Base-by-base conservation (phyloP, 116 monocot genomes). In the Zostera marina region DNA sequence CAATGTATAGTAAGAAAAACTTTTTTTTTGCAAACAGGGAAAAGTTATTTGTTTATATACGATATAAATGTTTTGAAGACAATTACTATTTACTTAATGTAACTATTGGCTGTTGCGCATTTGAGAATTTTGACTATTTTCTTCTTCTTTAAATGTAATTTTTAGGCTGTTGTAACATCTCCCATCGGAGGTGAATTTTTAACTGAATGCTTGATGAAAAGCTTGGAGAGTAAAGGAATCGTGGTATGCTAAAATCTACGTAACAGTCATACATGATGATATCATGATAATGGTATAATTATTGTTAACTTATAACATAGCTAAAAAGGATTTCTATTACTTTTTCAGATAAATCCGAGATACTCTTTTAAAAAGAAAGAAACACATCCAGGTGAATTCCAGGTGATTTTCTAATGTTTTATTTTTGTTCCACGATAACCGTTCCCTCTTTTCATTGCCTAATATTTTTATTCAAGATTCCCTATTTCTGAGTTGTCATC, bases 161-260 rank as follows among this genome's bases (percentile, higher is more conserved):
- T 32, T 32, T 59, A 94, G 94, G 84, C 88, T 70, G 94, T 88
- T 38, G 56, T 46, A 21, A 74, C 80, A 59, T 96, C 96, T 63
- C 96, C 96, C 48, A 76, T 96, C 69, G 96, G 89, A 56, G 94
- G 96, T 54, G 96, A 96, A 61, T 76, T 96, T 45, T 68, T 96
- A 60, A 88, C 96, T 17, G 88, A 96, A 7, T 96, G 96, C 65
- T 88, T 96, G 89, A 77, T 82, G 96, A 88, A 82, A 85, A 82
- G 89, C 68, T 75, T 96, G 71, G 82, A 75, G 62, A 85, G 70
- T 67, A 96, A 80, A 77, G 96, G 79, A 42, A 65, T 88, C 63
- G 65, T 75, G 57, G 96, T 96, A 73, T 70, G 85, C 73, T n/a
- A n/a, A n/a, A n/a, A n/a, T n/a, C n/a, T 39, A 56, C 55, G 10